Evolutionary conservation across 83 land plant genomes (phyloP), one percentile per base, ranked within the genome.

Genomic region (Picea abies): DNA sequence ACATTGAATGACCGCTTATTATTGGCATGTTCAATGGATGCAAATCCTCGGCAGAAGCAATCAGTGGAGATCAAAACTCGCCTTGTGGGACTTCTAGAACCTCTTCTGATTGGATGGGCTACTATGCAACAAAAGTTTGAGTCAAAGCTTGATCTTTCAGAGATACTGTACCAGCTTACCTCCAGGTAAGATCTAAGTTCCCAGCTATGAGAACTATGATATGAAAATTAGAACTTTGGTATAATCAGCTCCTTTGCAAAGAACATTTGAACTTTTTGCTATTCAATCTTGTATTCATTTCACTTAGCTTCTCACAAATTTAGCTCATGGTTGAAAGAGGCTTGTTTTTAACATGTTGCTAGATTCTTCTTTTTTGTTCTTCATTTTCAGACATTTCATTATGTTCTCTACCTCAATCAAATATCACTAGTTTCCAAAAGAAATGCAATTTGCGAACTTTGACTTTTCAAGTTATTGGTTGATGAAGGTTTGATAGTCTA

Each of bases 21-120:
- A 76, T 85, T 98, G 83, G 98, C 91, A 44, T 91, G 91, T 79
- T 84, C 95, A 76, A 98, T 92, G 58, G 99, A 98, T 29, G 89
- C 96, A 90, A 98, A 88, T 84, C 96, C 97, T 61, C 93, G 91
- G 78, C 98, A 96, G 68, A 98, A 94, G 88, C 97, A 98, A 83
- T 90, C 85, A 32, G 87, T 94, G 81, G 99, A 94, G 82, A 92
- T 98, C 37, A 91, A 91, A 84, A 96, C 96, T 72, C 96, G 97
- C 69, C 96, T 96, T 64, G 90, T 96, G 79, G 99, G 99, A 78
- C 93, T 98, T 77, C 94, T 96, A 80, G 97, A 98, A 87, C 98
- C 99, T 69, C 93, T 98, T 80, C 92, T 96, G 32, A 93, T 96
- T 87, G 97, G 99, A 14, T 98, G 94, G 90, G 95, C 96, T 14